Evolutionary conservation across 176 grass and related monocot genomes (phyloP).

Genomic region (Eragrostis nindensis): DNA sequence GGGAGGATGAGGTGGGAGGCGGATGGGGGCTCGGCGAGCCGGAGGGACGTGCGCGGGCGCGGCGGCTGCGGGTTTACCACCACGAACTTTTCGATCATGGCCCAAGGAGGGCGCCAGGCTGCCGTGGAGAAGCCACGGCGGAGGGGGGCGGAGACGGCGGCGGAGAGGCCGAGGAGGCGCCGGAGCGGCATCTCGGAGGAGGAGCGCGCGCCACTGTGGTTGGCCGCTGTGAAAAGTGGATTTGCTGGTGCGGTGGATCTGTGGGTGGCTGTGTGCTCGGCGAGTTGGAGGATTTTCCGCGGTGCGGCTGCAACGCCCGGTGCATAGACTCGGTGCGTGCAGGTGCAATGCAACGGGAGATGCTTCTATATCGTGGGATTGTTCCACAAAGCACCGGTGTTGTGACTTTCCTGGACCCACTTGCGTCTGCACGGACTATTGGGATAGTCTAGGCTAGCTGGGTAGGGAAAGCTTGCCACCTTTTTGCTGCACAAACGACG

Average conservation of each 20-base stretch:
- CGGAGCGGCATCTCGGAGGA: not conserved
- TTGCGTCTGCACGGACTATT: not conserved
- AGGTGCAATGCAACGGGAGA: not conserved
- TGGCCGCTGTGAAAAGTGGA: not conserved
- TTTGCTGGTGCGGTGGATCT: not conserved
- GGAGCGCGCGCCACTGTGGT: not conserved
- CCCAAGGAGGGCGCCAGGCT: slow-evolving; percentile 7
- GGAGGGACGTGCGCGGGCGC: not conserved
- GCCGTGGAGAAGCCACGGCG: slow-evolving; percentile 20
- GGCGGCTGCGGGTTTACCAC: not conserved
- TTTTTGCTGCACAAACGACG: not conserved
- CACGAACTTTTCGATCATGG: not conserved
- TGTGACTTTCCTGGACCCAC: not conserved
- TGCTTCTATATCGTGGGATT: not conserved
- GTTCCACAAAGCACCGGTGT: not conserved
- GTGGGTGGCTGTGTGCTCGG: not conserved
- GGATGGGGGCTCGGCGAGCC: slow-evolving; percentile 14
- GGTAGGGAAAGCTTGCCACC: not conserved
- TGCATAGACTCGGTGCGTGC: not conserved
- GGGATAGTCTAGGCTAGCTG: not conserved
- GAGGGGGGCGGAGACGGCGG: not conserved
- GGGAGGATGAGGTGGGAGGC: not conserved
- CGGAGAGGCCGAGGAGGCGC: slow-evolving; percentile 13
- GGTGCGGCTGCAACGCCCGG: not conserved
- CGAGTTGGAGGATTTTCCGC: not conserved